Percentiles rank a stretch among this genome's conserved stretches.
These are phyloP conservation scores for Petrea volubilis DNA, from an alignment of 257 asterid genomes.

Conservation along the genomic window DNA sequence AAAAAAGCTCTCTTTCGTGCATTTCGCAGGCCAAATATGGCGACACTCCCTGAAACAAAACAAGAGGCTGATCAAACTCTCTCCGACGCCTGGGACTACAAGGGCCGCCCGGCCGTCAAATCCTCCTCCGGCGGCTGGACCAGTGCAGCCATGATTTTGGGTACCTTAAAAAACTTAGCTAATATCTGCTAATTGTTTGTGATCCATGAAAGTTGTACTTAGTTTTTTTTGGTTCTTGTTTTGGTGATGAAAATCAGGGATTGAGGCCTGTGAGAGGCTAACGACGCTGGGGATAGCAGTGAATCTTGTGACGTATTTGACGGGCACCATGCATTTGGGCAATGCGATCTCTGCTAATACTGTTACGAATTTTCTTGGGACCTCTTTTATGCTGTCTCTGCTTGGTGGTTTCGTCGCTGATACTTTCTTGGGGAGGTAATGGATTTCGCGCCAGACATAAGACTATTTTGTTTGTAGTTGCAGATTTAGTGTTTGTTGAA, in stretches of 20 bases:
- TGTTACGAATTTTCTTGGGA: slow-evolving; percentile 85
- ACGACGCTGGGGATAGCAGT: slow-evolving; percentile 92
- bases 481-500: neutral
- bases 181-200: neutral
- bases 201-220: neutral
- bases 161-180: slow-evolving; percentile 16
- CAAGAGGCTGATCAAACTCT: slow-evolving; percentile 55
- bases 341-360: slow-evolving; percentile 74
- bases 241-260: slow-evolving; percentile 33
- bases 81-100: slow-evolving; percentile 82
- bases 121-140: slow-evolving; percentile 87
- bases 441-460: too few species aligned
- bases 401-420: slow-evolving; percentile 91
- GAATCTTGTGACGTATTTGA: slow-evolving; percentile 76
- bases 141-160: slow-evolving; percentile 83
- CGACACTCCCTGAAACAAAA: slow-evolving; percentile 52
- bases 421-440: slow-evolving; percentile 76
- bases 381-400: slow-evolving; percentile 79
- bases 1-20: too few species aligned
- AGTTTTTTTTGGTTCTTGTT: neutral
- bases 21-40: slow-evolving; percentile 45
- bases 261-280: slow-evolving; percentile 74
- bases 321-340: slow-evolving; percentile 88
- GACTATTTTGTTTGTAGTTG: too few species aligned
- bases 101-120: slow-evolving; percentile 61